Evolutionary conservation across 169 alveolate species (phyloP), one percentile per base, ranked within the genome.

Genomic region (Cryptosporidium andersoni): DNA sequence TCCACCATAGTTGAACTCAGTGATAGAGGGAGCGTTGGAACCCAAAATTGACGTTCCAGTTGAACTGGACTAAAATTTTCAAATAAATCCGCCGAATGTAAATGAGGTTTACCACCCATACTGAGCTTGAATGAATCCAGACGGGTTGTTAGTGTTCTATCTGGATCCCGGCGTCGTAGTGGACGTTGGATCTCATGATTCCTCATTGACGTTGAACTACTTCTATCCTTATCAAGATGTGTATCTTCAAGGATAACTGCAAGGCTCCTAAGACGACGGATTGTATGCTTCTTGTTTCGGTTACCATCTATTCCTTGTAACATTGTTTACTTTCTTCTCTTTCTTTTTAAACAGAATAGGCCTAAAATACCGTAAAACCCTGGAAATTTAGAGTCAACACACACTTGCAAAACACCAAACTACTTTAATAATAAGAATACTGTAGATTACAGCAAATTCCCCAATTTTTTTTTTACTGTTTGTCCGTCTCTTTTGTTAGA

Each of bases 41-140:
- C 40, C 81, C 89, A 89, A 52, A 58, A 80, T 62, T 81, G 89
- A 47, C 92, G 64, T 63, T 89, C 92, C 49, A 88, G 80, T 81
- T 89, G 92, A 37, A 89, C 88, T 8, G 92, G 92, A 49, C 92
- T 89, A 14, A 89, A 82, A 80, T 89, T 88, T 56, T 89, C 92
- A 82, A 88, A 88, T 51, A 89, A 64, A 14, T 89, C 89, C 12
- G 92, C 91, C 11, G 92, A 89, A 60, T 89, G 91, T 1, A 89
- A 82, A 65, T 89, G 92, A 48, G 89, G 91, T 56, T 89, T 89
- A 8, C 85, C 85, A 2, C 85, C 85, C 85, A 74, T 74, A 11
- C 74, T 58, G n/a, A 74, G 37, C 60, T 42, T 74, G 14, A 74
- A 74, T 16, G 85, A 74, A 58, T 74, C 85, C 4, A 74, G 49